phyloP scores from a whole-genome alignment of 106 monocot species.

The Dendrobium nobile region DNA sequence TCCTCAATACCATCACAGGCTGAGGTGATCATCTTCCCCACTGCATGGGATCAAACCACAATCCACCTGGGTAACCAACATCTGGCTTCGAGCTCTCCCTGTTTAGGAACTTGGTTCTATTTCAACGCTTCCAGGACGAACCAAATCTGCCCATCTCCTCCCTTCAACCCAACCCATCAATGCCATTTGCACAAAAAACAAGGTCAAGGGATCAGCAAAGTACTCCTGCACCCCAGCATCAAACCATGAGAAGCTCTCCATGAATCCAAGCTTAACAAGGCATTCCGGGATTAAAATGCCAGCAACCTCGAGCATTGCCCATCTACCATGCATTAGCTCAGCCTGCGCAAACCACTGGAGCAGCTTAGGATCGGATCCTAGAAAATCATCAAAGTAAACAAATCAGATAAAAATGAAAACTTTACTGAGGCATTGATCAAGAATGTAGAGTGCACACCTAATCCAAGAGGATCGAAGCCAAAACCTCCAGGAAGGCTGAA shows the following conservation, averaged over 20 bases:
- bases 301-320: slow-evolving; percentile 89
- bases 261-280: slow-evolving; percentile 53
- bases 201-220: slow-evolving; percentile 67
- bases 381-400: background rate
- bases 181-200: slow-evolving; percentile 63
- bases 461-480: slow-evolving; percentile 86
- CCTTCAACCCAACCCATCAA: slow-evolving; percentile 93
- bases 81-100: slow-evolving; percentile 57
- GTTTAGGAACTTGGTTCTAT: slow-evolving; percentile 64
- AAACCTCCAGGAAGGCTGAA: slow-evolving; percentile 83
- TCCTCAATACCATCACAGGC: slow-evolving; percentile 76
- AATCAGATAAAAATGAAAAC: no score
- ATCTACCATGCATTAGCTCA: slow-evolving; percentile 78
- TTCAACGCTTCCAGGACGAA: slow-evolving; percentile 55
- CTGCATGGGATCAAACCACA: slow-evolving; percentile 74
- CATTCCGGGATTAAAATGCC: slow-evolving; percentile 80
- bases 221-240: slow-evolving; percentile 57
- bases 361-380: slow-evolving; percentile 81
- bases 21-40: slow-evolving; percentile 80
- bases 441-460: slow-evolving; percentile 36
- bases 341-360: slow-evolving; percentile 90
- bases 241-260: slow-evolving; percentile 69
- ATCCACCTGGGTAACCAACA: slow-evolving; percentile 77
- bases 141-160: slow-evolving; percentile 74
- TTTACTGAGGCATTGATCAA: background rate